Conservation (phyloP, 305 asterid species). For the Stenogyne calaminthoides region DNA sequence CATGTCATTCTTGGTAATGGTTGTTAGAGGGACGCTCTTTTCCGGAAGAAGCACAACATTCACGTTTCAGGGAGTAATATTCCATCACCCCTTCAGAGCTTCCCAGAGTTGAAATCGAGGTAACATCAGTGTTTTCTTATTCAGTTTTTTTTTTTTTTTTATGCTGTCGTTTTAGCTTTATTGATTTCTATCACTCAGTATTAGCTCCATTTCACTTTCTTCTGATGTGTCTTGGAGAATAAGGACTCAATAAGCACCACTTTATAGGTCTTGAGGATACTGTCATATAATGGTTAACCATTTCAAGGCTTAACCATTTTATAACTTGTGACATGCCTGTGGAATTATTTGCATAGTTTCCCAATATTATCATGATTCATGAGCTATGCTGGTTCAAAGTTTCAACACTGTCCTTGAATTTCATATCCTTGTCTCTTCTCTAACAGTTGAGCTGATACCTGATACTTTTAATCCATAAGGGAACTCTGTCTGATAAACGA, state of each 20-base stretch:
- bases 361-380: not conserved
- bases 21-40: conserved; percentile 69
- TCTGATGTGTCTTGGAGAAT: not conserved
- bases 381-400: not conserved
- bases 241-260: not conserved
- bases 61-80: conserved; percentile 87
- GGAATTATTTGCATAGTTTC: not conserved
- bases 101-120: conserved; percentile 71
- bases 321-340: not conserved
- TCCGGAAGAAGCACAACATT: conserved; percentile 75
- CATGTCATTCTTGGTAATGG: conserved; percentile 22
- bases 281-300: not conserved
- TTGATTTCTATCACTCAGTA: not conserved
- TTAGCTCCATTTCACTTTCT: not conserved
- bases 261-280: not conserved
- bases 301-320: not conserved
- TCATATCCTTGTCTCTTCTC: not conserved
- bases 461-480: not conserved
- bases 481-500: not conserved
- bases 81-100: conserved; percentile 78
- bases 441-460: not conserved
- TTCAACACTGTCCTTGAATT: not conserved
- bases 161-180: conserved; percentile 6
- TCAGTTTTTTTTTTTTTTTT: not conserved
- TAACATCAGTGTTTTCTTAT: conserved; percentile 30